Evolutionary conservation across 352 stramenopile genomes (phyloP).

Genomic region (Phytophthora uliginosa): DNA sequence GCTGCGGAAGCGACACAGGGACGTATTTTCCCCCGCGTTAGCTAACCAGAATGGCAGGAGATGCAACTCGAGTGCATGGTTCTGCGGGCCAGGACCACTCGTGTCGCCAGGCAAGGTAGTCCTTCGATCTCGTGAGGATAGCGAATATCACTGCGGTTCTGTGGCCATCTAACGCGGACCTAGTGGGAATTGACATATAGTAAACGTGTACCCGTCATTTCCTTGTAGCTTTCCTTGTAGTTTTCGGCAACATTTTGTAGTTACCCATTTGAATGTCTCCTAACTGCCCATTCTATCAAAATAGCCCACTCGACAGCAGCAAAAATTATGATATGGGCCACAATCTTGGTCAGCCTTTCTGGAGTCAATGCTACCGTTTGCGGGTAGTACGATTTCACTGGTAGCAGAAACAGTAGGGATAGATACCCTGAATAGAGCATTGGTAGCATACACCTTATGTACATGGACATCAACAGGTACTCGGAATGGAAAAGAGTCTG

Average conservation of each 20-base stretch:
- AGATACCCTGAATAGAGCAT: background rate
- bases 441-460: background rate
- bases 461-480: background rate
- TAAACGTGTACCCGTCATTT: too few relatives aligned
- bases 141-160: too few relatives aligned
- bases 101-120: too few relatives aligned
- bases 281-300: background rate
- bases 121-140: too few relatives aligned
- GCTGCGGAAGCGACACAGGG: background rate
- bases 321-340: background rate
- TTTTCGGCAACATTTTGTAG: too few relatives aligned
- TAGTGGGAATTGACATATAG: too few relatives aligned
- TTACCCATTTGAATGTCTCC: background rate
- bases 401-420: background rate
- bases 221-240: too few relatives aligned
- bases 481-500: background rate
- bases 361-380: background rate
- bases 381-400: background rate
- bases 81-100: too few relatives aligned
- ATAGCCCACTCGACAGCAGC: constrained; percentile 4
- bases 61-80: too few relatives aligned
- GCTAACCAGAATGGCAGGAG: too few relatives aligned
- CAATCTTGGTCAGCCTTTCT: background rate
- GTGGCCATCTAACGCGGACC: too few relatives aligned
- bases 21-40: too few relatives aligned